A percentile compares a stretch with the other conserved stretches of the same genome.
Evolutionary conservation across 768 basidiomycete genomes (phyloP).

Genomic region (Heimioporus sp.): DNA sequence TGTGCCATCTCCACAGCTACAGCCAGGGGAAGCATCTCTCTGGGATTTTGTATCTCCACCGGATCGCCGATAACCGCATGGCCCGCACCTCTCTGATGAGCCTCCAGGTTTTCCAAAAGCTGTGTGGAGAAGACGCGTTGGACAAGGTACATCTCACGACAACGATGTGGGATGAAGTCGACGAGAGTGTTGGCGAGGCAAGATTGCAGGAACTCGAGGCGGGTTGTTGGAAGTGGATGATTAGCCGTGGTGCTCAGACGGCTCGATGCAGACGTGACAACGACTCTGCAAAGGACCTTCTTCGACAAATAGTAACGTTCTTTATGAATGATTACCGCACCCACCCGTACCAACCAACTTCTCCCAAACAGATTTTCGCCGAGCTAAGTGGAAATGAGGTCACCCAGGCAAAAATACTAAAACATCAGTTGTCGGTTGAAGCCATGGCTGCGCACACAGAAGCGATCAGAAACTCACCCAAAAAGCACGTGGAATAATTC

Average conservation of each 20-base stretch:
- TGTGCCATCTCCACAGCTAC: conserved; percentile 1
- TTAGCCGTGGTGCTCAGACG: conserved; percentile 6
- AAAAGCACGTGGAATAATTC: too few species aligned
- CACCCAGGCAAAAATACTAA: too few species aligned
- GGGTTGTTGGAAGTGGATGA: conserved; percentile 2
- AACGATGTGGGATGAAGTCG: conserved; percentile 37
- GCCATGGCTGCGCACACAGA: too few species aligned
- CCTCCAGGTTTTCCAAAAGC: conserved; percentile 31
- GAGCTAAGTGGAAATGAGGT: too few species aligned
- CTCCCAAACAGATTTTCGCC: too few species aligned
- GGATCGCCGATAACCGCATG: conserved; percentile 36
- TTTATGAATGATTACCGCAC: too few species aligned
- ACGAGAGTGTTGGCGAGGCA: conserved; percentile 13
- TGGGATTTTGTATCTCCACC: conserved; percentile 36
- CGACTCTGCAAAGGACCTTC: conserved; percentile 5
- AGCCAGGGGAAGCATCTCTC: conserved; percentile 3
- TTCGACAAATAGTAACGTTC: not conserved
- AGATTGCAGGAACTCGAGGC: conserved; percentile 4
- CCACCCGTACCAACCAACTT: too few species aligned
- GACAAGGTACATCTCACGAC: conserved; percentile 33
- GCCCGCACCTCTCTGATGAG: conserved; percentile 28
- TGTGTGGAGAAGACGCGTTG: conserved; percentile 33
- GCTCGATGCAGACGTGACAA: conserved; percentile 6
- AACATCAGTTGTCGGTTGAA: too few species aligned
- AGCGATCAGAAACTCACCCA: too few species aligned